These are phyloP conservation scores for Triadica sebifera DNA, from an alignment of 345 rosid genomes.

Conservation along the genomic window DNA sequence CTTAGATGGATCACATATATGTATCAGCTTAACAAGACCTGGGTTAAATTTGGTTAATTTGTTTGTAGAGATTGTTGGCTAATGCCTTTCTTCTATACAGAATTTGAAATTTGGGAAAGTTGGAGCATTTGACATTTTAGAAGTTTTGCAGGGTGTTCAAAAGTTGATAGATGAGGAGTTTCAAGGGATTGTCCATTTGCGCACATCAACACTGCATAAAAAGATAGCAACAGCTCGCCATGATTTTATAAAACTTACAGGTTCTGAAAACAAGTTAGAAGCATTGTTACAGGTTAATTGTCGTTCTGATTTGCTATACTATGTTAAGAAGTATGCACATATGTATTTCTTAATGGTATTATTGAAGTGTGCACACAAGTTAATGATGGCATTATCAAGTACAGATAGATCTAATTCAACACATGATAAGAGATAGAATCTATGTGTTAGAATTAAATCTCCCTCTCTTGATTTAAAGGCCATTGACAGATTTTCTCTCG, in stretches of 20 bases:
- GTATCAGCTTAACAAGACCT: not conserved
- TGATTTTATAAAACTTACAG: constrained; percentile 84
- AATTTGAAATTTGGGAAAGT: not conserved
- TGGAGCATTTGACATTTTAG: not conserved
- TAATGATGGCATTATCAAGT: too few relatives aligned
- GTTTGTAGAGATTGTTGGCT: not conserved
- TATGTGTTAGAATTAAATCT: not conserved
- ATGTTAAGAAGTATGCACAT: not conserved
- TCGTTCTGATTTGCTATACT: not conserved
- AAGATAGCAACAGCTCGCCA: constrained; percentile 90
- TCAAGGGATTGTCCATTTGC: constrained; percentile 80
- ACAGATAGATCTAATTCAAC: not conserved
- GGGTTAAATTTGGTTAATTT: not conserved
- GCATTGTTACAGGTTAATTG: constrained; percentile 71
- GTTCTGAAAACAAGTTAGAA: constrained; percentile 91
- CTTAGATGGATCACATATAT: not conserved
- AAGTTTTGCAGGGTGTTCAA: too few relatives aligned
- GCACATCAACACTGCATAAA: constrained; percentile 87
- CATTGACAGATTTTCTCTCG: not conserved
- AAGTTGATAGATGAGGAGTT: constrained; percentile 86
- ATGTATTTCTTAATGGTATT: not conserved
- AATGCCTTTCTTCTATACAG: not conserved
- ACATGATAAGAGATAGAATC: not conserved
- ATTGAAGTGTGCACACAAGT: not conserved
- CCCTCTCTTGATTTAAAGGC: not conserved